Conservation (phyloP, 305 asterid genomes). For the Petunia hybrid region DNA sequence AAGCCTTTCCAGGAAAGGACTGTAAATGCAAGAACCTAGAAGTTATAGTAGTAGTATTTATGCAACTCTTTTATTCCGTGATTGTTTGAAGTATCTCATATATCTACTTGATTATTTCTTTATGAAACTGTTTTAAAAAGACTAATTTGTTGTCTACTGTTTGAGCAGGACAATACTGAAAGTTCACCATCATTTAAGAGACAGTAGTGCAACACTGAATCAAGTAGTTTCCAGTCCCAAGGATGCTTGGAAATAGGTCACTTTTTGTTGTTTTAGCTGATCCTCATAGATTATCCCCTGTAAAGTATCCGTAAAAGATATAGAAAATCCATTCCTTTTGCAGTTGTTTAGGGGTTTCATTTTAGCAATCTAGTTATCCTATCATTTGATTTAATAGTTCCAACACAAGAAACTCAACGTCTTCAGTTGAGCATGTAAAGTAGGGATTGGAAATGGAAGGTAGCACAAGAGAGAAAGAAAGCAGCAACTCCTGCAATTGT, state of each 20-base stretch:
- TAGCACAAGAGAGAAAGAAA: too few species aligned
- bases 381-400: background rate
- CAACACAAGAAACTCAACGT: too few species aligned
- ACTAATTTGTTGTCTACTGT: slow-evolving; percentile 27
- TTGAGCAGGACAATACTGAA: slow-evolving; percentile 53
- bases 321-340: background rate
- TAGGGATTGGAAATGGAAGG: too few species aligned
- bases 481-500: too few species aligned
- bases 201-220: slow-evolving; percentile 48
- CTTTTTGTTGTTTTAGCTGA: slow-evolving; percentile 44
- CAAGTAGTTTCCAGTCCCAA: slow-evolving; percentile 50
- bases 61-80: background rate
- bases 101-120: background rate
- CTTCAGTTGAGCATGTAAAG: too few species aligned
- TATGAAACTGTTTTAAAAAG: background rate
- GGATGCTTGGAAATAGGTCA: slow-evolving; percentile 73
- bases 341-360: background rate
- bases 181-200: slow-evolving; percentile 45
- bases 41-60: background rate
- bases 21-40: background rate
- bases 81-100: background rate
- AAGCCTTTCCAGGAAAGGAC: background rate
- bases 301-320: slow-evolving; percentile 2
- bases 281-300: background rate
- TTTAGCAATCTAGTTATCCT: background rate